These are phyloP conservation scores for Parathielavia appendiculata DNA, from an alignment of 495 filamentous ascomycete genomes.

Conservation along the genomic window DNA sequence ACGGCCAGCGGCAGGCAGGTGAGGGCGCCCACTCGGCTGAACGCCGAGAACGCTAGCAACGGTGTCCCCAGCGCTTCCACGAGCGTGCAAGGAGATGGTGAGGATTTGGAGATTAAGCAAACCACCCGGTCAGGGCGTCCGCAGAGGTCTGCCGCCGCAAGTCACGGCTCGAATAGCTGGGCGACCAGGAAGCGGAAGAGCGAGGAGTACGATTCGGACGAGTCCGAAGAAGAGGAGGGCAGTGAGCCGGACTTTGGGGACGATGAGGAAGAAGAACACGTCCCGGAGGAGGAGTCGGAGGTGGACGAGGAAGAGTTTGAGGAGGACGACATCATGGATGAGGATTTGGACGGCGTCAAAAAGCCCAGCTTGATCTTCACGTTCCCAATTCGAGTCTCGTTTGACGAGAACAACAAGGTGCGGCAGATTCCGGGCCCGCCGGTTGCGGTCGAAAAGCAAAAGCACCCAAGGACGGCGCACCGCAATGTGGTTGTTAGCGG, in stretches of 20 bases:
- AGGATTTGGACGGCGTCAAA: constrained; percentile 41
- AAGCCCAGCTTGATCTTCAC: constrained; percentile 59
- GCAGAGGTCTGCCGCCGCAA: constrained; percentile 38
- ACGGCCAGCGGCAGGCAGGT: constrained; percentile 90
- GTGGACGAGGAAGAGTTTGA: constrained; percentile 53
- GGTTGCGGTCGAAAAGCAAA: constrained; percentile 15
- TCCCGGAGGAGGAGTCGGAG: constrained; percentile 44
- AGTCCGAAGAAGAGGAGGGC: constrained; percentile 61
- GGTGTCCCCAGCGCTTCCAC: constrained; percentile 33
- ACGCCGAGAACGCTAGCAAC: constrained; percentile 61
- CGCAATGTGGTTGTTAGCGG: constrained; percentile 31
- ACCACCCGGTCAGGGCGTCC: constrained; percentile 22
- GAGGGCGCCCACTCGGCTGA: constrained; percentile 66
- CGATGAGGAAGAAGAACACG: constrained; percentile 54
- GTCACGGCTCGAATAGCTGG: constrained; percentile 44
- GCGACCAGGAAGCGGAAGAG: constrained; percentile 60
- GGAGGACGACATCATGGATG: constrained; percentile 51
- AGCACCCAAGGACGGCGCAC: constrained; percentile 23
- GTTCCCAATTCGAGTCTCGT: constrained; percentile 41
- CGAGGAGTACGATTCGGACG: constrained; percentile 66
- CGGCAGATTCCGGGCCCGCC: constrained; percentile 25
- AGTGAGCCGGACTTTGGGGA: constrained; percentile 56
- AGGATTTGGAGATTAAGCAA: constrained; percentile 29
- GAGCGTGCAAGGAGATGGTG: constrained; percentile 34
- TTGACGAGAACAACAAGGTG: constrained; percentile 32